A percentile compares a stretch with the other conserved stretches of the same genome.
Conservation (phyloP, 345 rosid genomes). For the Corchorus capsularis region DNA sequence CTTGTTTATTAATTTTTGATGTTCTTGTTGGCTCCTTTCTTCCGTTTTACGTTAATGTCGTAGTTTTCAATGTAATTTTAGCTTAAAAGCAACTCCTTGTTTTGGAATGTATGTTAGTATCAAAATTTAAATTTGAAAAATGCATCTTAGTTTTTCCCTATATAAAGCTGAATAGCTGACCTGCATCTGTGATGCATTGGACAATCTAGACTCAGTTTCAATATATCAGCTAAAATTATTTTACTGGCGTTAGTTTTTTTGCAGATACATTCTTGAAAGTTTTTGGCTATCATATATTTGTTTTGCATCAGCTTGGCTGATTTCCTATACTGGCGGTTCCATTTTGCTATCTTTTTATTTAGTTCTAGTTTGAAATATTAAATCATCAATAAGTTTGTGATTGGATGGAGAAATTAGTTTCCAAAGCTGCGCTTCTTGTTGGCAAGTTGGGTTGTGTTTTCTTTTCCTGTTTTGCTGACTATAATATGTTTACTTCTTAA, state of each 20-base stretch:
- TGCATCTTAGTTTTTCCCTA: neutral
- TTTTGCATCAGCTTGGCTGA: neutral
- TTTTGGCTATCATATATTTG: neutral
- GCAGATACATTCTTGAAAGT: neutral
- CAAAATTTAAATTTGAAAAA: neutral
- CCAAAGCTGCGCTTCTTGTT: neutral
- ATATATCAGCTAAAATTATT: neutral
- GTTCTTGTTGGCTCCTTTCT: neutral
- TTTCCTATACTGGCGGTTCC: neutral
- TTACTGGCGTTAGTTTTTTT: neutral
- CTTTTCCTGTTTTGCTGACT: conserved; percentile 11
- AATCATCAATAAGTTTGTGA: neutral
- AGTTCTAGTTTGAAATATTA: neutral
- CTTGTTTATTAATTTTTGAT: neutral
- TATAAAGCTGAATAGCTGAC: neutral
- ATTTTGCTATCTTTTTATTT: neutral
- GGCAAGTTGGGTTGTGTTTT: conserved; percentile 10
- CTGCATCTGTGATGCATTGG: neutral
- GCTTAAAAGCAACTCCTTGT: too few relatives aligned
- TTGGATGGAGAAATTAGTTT: neutral
- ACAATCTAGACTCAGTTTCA: neutral
- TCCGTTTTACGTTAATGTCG: neutral
- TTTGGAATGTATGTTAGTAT: neutral
- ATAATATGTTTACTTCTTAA: conserved; percentile 12
- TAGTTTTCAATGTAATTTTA: neutral